Evolutionary conservation across 148 eudicot genomes (phyloP), one percentile per base, ranked within the genome.

Genomic region (Rhododendron williamsianum): DNA sequence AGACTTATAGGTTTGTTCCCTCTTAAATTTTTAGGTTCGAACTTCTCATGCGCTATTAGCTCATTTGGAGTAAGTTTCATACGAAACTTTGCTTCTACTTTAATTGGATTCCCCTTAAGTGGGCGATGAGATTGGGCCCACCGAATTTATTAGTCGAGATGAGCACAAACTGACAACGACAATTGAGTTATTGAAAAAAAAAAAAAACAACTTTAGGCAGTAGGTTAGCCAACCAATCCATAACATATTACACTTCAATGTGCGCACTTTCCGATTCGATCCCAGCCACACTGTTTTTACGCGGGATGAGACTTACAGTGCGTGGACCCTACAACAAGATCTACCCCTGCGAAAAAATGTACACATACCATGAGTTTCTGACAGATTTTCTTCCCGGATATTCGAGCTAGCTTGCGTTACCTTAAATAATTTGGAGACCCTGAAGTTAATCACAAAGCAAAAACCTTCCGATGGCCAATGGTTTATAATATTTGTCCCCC

Each of bases 1-100:
- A 21, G 65, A 19, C 0, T 0, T 21, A 19, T 2, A 0, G 9
- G 0, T 19, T 58, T 21, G 0, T 0, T 19, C 0, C 0, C 7
- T 5, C 0, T 1, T 58, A 58, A 19, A 2, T 1, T 58, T 15
- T 58, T 21, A 58, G 2, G 0, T 58, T 58, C 2, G 2, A 58
- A 18, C 25, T 58, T 58, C n/a, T 58, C 9, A 58, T 1, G 25
- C 5, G 65, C 3, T 58, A 6, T 58, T 6, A 19, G 1, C 2
- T 56, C 21, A 1, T 58, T 58, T 19, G 25, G 6, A 56, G 23
- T 15, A 3, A 16, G 3, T 51, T 51, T 51, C 49, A 46, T 9
- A 41, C 7, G 45, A 41, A 41, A 5, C 6, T 41, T 41, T 41
- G 45, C 7, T 6, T 41, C 0, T 7, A 41, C 1, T 41, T 41